Conservation (phyloP, 2,329 filamentous ascomycete species). For the Nakataea oryzae region DNA sequence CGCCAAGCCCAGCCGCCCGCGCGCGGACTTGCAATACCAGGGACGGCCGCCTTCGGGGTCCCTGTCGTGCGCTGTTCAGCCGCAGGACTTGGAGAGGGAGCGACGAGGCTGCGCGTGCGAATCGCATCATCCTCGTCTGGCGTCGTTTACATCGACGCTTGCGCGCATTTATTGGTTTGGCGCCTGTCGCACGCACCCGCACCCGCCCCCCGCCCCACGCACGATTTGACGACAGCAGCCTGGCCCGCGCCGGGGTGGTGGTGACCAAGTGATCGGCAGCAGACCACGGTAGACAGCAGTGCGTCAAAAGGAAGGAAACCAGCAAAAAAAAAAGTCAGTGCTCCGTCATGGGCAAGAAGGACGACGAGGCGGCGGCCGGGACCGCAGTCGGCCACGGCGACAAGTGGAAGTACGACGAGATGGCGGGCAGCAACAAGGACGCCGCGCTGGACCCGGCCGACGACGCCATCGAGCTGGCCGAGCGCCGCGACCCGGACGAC, state of each 20-base stretch:
- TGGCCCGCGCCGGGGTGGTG: too few species aligned
- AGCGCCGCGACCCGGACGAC: neutral
- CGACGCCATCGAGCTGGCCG: neutral
- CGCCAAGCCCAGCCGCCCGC: neutral
- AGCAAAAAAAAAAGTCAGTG: too few species aligned
- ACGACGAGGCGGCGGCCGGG: neutral
- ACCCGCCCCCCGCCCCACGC: too few species aligned
- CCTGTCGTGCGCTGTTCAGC: neutral
- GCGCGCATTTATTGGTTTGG: too few species aligned
- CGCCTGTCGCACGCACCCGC: too few species aligned
- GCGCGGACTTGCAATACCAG: neutral
- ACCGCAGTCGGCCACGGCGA: neutral
- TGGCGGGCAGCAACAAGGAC: neutral
- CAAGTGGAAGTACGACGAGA: neutral
- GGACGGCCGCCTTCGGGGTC: neutral
- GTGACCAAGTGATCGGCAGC: too few species aligned
- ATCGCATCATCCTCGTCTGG: too few species aligned
- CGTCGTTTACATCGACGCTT: too few species aligned
- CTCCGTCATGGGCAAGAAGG: neutral
- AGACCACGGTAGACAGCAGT: too few species aligned
- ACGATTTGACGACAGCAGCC: too few species aligned
- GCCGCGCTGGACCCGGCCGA: neutral
- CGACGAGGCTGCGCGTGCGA: neutral
- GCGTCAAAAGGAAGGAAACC: too few species aligned
- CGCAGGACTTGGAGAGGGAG: neutral